Base-by-base conservation (phyloP, 352 stramenopile species). In the Phytopythium vexans region DNA sequence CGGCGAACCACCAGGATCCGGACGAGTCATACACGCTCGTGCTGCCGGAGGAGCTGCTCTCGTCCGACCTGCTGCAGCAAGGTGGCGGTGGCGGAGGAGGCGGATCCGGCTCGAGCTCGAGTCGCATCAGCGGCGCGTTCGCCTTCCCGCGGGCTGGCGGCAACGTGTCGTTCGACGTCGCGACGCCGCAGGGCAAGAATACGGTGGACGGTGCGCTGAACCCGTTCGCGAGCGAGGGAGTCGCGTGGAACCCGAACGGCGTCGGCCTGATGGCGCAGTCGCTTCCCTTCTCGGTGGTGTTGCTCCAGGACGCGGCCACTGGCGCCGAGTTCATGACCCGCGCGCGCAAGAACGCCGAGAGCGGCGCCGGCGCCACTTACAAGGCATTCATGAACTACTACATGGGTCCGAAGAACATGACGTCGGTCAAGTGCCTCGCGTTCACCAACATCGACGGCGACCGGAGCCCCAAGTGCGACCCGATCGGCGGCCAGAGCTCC, bases 381-480 rank as follows among this genome's bases (percentile, higher is more conserved):
- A 82, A 72, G 32, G 77, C 76, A 8, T 86, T 80, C 49, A 88
- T 92, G 77, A 88, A 92, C 54, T 92, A 89, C 54, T 92, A 92
- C 58, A 92, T 90, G 65, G 84, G 84, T 2, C 84, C 84, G 1
- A 48, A 75, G 42, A 61, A 73, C 1, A 92, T 92, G 82, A 78
- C 77, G 44, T 92, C 84, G 50, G 31, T 75, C 41, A 68, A 82
- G 46, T 94, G 84, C 46, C 59, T 94, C n/a, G 52, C 45, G 42
- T 92, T 94, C 64, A 72, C 58, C 32, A 92, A 94, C 53, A 77
- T 94, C 4, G 86, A 91, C 59, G 72, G 66, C 49, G 58, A 82
- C 31, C 64, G 60, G 8, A 78, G 56, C 41, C 84, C 84, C 16
- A 83, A 79, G 56, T 94, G 84, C 48, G 77, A 90, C 53, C 82